These are phyloP conservation scores for Penicillium italicum DNA, from an alignment of 2,329 filamentous ascomycete genomes.

Conservation along the genomic window DNA sequence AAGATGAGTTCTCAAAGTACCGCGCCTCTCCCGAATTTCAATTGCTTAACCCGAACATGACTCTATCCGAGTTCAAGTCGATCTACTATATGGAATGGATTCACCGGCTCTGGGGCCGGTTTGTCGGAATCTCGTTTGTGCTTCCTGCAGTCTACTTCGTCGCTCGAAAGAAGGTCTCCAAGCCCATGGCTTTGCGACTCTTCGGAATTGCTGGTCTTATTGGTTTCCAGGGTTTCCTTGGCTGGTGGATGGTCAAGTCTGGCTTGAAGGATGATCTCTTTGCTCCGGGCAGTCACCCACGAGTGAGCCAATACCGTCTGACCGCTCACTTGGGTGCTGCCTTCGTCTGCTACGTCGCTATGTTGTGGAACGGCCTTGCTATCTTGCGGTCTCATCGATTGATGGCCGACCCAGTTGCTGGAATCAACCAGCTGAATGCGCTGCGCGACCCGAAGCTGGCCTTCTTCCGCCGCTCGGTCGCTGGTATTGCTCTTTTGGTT, in stretches of 20 bases:
- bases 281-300: slow-evolving; percentile 80
- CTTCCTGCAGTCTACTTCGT: slow-evolving; percentile 87
- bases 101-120: slow-evolving; percentile 88
- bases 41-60: slow-evolving; percentile 90
- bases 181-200: slow-evolving; percentile 71
- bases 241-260: slow-evolving; percentile 99
- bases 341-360: slow-evolving; percentile 88
- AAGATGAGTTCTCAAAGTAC: slow-evolving; percentile 90
- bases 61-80: slow-evolving; percentile 87
- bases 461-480: slow-evolving; percentile 69
- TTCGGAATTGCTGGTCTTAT: slow-evolving; percentile 83
- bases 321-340: slow-evolving; percentile 85
- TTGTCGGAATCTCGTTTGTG: slow-evolving; percentile 86
- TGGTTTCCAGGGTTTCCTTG: slow-evolving; percentile 89
- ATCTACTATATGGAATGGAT: slow-evolving; percentile 99
- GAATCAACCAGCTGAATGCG: slow-evolving; percentile 57
- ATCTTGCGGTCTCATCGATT: slow-evolving; percentile 76
- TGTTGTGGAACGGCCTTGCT: slow-evolving; percentile 83
- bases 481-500: slow-evolving; percentile 68
- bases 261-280: slow-evolving; percentile 95
- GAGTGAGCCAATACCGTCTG: slow-evolving; percentile 91
- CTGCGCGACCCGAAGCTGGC: slow-evolving; percentile 66
- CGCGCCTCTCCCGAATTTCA: slow-evolving; percentile 88
- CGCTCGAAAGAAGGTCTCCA: slow-evolving; percentile 71
- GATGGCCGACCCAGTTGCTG: slow-evolving; percentile 62